Conservation (phyloP, 305 asterid species). For the Galium porrigens region DNA sequence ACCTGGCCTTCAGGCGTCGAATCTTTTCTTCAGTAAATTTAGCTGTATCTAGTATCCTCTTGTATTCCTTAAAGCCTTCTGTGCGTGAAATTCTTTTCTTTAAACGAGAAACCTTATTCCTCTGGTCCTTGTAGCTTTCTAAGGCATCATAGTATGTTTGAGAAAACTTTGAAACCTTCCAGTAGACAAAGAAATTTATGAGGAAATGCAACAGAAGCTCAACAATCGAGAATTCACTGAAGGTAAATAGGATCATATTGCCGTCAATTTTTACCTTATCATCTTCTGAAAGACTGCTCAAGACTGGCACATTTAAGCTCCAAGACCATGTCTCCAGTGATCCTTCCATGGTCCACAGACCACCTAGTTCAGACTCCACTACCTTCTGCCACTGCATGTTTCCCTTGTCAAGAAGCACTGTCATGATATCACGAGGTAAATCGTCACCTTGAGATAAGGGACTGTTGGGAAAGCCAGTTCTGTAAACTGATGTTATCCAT, state of each 20-base stretch:
- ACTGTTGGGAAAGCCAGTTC: conserved; percentile 72
- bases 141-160: conserved; percentile 61
- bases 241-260: conserved; percentile 4
- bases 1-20: conserved; percentile 67
- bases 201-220: conserved; percentile 3
- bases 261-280: conserved; percentile 56
- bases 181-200: conserved; percentile 17
- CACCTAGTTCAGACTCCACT: conserved; percentile 78
- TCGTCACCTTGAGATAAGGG: conserved; percentile 62
- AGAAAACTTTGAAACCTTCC: conserved; percentile 49
- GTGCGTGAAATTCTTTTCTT: conserved; percentile 79
- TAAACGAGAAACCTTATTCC: conserved; percentile 76
- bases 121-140: conserved; percentile 75
- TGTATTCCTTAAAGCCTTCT: conserved; percentile 83
- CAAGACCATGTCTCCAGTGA: conserved; percentile 99
- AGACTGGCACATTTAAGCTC: conserved; percentile 95
- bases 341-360: conserved; percentile 91
- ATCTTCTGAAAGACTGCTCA: conserved; percentile 82
- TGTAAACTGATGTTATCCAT: conserved; percentile 75
- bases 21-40: conserved; percentile 82
- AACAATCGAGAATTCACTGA: neutral
- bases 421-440: conserved; percentile 75
- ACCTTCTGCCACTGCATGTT: conserved; percentile 83
- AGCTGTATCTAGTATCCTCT: conserved; percentile 63
- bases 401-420: conserved; percentile 55